Base-by-base conservation (phyloP, 2,329 filamentous ascomycete species). In the Venturia aucupariae region DNA sequence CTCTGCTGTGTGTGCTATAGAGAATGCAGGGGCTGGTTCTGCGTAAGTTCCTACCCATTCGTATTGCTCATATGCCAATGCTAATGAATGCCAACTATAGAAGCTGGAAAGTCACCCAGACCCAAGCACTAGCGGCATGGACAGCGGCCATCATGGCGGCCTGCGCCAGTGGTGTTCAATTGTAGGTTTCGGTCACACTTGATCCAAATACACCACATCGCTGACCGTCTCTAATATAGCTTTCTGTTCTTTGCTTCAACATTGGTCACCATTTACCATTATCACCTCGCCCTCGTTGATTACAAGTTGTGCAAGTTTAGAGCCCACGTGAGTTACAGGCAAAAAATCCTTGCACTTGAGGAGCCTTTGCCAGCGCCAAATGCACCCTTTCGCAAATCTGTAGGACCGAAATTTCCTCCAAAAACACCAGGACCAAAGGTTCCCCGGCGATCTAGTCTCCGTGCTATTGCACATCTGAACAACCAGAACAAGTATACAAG, bases 211-310 rank as follows among this genome's bases (percentile, higher is more conserved):
- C 17, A 38, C 15, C 27, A 8, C 32, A 11, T 27, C 6, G n/a
- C 24, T 44, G 22, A 60, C 59, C 38, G n/a, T 30, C 5, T 30
- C n/a, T 17, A 4, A 10, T 10, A 60, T 38, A 60, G 59, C n/a
- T 11, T 60, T 13, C 59, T 60, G 10, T 60, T 60, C 32, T 13
- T 60, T 44, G 41, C 35, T 17, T 41, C 59, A 24, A 60, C 59
- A 13, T 27, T 60, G 32, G 38, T 42, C 59, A 27, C 27, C 15
- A 27, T 44, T 27, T 60, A 60, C 59, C 15, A 27, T 44, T 60
- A 60, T 44, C 59, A 60, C 24, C 59, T 60, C n/a, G 59, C 59
- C n/a, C 59, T 60, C 41, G 27, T 60, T 11, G 41, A 51, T 17
- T 15, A 51, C 46, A 51, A 13, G 22, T 22, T 51, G 15, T 51